Evolutionary conservation across 768 basidiomycete species (phyloP).

Genomic region (Holtermanniella nyarrowii): DNA sequence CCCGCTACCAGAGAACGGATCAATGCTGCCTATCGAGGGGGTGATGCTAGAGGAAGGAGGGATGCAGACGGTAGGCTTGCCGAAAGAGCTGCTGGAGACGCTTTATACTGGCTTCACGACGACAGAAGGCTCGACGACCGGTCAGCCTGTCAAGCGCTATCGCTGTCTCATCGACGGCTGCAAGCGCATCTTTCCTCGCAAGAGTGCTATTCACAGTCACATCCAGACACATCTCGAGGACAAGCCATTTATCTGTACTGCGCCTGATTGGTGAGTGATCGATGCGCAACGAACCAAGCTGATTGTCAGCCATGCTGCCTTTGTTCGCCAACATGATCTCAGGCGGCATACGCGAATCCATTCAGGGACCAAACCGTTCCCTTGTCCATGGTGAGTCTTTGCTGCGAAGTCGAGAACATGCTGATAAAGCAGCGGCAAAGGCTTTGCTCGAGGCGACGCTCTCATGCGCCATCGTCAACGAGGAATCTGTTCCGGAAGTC

Average conservation of each 20-base stretch:
- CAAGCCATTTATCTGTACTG: conserved; percentile 43
- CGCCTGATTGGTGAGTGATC: conserved; percentile 41
- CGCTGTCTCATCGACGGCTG: conserved; percentile 39
- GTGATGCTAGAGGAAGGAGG: not conserved
- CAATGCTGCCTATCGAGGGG: not conserved
- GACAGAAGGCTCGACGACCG: conserved; percentile 18
- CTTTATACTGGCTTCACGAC: conserved; percentile 36
- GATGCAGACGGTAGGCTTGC: conserved; percentile 12
- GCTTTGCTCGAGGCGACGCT: conserved; percentile 45
- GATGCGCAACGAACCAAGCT: not conserved
- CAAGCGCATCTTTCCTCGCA: conserved; percentile 32
- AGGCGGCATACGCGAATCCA: conserved; percentile 44
- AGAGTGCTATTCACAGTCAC: conserved; percentile 43
- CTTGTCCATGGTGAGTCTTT: conserved; percentile 43
- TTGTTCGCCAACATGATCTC: conserved; percentile 45
- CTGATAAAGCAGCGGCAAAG: conserved; percentile 40
- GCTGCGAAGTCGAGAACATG: not conserved
- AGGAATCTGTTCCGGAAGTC: conserved; percentile 42
- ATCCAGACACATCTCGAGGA: conserved; percentile 46
- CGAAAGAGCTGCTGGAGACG: conserved; percentile 35
- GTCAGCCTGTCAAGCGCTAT: conserved; percentile 32
- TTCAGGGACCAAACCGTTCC: conserved; percentile 43
- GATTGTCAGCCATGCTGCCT: conserved; percentile 37
- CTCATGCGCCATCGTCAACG: conserved; percentile 44
- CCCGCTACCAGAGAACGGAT: not conserved